Evolutionary conservation across 371 early-diverging fungal species (phyloP).

Genomic region (Mucor velutinosus): DNA sequence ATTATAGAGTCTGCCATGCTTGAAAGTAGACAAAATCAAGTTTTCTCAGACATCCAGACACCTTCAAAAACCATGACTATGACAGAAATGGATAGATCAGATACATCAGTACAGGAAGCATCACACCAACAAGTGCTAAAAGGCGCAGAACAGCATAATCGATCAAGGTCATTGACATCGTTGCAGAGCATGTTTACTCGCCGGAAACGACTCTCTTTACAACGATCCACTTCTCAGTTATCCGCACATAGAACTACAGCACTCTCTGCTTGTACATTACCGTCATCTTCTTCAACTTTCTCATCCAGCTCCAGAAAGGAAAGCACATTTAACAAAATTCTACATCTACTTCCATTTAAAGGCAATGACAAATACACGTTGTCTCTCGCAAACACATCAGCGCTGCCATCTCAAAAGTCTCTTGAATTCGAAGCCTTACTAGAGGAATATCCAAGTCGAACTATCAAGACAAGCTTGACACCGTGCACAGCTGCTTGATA

Average conservation of each 20-base stretch:
- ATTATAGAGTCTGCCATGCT: neutral
- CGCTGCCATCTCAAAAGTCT: slow-evolving; percentile 1
- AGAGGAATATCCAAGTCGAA: slow-evolving; percentile 2
- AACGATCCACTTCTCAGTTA: neutral
- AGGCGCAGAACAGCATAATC: neutral
- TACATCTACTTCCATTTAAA: neutral
- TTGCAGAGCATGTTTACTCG: neutral
- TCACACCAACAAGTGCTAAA: neutral
- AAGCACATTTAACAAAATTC: neutral
- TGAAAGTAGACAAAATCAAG: neutral
- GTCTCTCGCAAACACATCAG: neutral
- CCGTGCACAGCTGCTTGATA: slow-evolving; percentile 5
- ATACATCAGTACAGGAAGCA: neutral
- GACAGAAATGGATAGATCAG: neutral
- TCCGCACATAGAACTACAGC: neutral
- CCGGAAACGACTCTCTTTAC: neutral
- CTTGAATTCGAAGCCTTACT: slow-evolving; percentile 14
- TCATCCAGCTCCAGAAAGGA: neutral
- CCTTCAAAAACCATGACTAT: neutral
- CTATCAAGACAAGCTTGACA: slow-evolving; percentile 7
- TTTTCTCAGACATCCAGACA: neutral
- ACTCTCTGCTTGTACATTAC: neutral
- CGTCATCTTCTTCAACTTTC: neutral
- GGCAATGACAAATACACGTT: neutral
- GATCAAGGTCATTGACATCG: neutral